Evolutionary conservation across 2,329 filamentous ascomycete species (phyloP), one percentile per base, ranked within the genome.

Genomic region (Trichophyton rubrum): DNA sequence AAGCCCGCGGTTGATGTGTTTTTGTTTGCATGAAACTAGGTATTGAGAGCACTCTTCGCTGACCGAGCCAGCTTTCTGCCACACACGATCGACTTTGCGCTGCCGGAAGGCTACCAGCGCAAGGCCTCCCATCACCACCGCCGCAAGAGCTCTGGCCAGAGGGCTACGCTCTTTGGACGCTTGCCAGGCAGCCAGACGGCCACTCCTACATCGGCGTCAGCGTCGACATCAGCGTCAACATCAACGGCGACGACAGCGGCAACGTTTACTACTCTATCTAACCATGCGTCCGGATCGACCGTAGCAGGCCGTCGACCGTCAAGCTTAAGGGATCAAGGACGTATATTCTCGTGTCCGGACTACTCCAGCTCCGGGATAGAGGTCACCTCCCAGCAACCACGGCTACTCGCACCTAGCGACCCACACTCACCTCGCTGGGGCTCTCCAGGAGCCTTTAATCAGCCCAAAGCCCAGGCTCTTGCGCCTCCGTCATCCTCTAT

Each of bases 31-130:
- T n/a, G n/a, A n/a, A n/a, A n/a, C n/a, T n/a, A n/a, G n/a, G n/a
- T n/a, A n/a, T n/a, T n/a, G n/a, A 78, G 27, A n/a, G 13, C 49
- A 30, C 33, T 38, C 33, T 38, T 53, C 24, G 22, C 49, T 53
- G 49, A 53, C 49, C 22, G 49, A 27, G n/a, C 33, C 69, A 96
- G 91, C 61, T 96, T 96, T 71, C 82, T 96, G 40, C 92, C 92
- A 38, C 91, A 95, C 73, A 97, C 92, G 45, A 80, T 96, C 69
- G 86, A 95, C 73, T 97, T 97, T 73, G 85, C 86, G 67, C 79
- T 88, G 61, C 64, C 64, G 6, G 60, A 66, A 24, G 60, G 60
- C 38, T 17, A n/a, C 22, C 49, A 53, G 22, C 49, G 22, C 49
- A 33, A 58, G 11, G 47, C 53, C 27, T 58, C 47, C 9, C 59